These are phyloP conservation scores for Cercospora sp. DNA, from an alignment of 2,329 filamentous ascomycete genomes.

Conservation along the genomic window DNA sequence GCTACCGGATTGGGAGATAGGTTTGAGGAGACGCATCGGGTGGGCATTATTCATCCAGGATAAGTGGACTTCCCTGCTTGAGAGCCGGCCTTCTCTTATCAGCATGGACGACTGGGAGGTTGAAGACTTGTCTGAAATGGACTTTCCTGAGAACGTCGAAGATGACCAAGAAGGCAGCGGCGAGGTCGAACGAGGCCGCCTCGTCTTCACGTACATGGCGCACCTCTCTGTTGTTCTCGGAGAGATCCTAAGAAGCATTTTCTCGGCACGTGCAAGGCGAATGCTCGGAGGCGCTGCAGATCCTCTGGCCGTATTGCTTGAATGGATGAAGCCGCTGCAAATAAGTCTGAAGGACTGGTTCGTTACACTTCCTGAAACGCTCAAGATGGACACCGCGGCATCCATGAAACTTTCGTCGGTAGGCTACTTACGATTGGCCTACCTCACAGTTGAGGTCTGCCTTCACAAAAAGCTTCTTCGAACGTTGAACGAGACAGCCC, in stretches of 20 bases:
- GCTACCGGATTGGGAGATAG: slow-evolving; percentile 35
- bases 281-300: slow-evolving; percentile 22
- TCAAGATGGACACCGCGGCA: slow-evolving; percentile 33
- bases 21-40: slow-evolving; percentile 34
- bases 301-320: slow-evolving; percentile 23
- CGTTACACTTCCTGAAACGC: slow-evolving; percentile 26
- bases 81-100: slow-evolving; percentile 34
- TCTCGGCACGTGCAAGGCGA: slow-evolving; percentile 28
- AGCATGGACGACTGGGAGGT: slow-evolving; percentile 34
- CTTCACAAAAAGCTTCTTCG: slow-evolving; percentile 47
- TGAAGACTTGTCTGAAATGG: slow-evolving; percentile 25
- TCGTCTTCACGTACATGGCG: slow-evolving; percentile 37
- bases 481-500: slow-evolving; percentile 29
- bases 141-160: slow-evolving; percentile 37
- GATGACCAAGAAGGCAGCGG: slow-evolving; percentile 34
- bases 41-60: slow-evolving; percentile 37
- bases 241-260: slow-evolving; percentile 27
- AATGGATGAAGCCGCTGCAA: slow-evolving; percentile 32
- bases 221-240: slow-evolving; percentile 29
- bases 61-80: slow-evolving; percentile 33
- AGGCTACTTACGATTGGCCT: slow-evolving; percentile 49
- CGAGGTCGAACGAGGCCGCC: slow-evolving; percentile 33
- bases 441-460: slow-evolving; percentile 50
- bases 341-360: slow-evolving; percentile 33
- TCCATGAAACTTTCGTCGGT: slow-evolving; percentile 36